Base-by-base conservation (phyloP, 2,329 filamentous ascomycete genomes). In the Hyphodiscus sp. region DNA sequence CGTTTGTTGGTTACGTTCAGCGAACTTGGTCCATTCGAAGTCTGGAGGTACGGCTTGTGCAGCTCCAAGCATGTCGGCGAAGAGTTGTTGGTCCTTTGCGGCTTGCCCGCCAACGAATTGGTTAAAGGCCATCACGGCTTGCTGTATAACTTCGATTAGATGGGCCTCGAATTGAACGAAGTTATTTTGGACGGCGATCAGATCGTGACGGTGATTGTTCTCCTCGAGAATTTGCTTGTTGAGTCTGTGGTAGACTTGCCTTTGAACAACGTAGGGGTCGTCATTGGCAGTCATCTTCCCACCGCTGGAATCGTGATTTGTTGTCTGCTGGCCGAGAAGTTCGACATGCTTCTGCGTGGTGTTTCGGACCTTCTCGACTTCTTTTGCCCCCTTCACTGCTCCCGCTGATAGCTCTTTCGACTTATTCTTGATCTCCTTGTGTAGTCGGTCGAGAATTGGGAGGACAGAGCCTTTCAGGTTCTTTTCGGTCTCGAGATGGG, bases 371-470 rank as follows among this genome's bases (percentile, higher is more conserved):
- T 95, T 96, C 58, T 96, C 90, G 20, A 99, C 91, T 49, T 89
- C 83, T 75, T 97, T 99, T 61, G 88, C 83, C 16, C 85, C 82
- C 76, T 95, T 96, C 57, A 84, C 81, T 20, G 88, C 89, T 9
- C 92, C 91, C 57, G 83, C 79, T 44, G 81, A 79, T 48, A 99
- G 80, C 72, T 96, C 91, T 76, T 97, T 97, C 59, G 82, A 79
- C 76, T 97, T 97, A 74, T 87, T 85, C 80, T 97, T 99, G 77
- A 99, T 94, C 70, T 97, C 94, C 69, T 89, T 86, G 75, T 97
- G 91, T 47, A 99, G 78, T 50, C 91, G 87, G 64, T 95, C 89
- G 67, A 99, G 85, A 59, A 92, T 85, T 41, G 92, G 94, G 19
- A 96, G 78, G 29, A 97, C 87, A 15, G 85, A 85, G 55, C 85